Evolutionary conservation across 164 flowering plant genomes (phyloP), one percentile per base, ranked within the genome.

Genomic region (Magnolia officinalis): DNA sequence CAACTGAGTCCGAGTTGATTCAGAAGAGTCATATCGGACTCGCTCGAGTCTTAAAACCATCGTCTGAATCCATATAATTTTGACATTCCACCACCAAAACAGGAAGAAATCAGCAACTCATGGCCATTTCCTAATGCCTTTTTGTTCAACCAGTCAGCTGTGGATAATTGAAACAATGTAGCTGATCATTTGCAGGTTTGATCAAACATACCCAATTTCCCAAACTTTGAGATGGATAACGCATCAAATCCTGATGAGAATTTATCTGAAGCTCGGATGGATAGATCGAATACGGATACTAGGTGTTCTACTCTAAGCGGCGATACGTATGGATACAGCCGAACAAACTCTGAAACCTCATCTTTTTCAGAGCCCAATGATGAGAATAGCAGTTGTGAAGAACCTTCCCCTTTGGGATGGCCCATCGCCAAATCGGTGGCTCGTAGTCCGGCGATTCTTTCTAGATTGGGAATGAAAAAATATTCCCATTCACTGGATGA

Each of bases 331-430:
- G 79, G 69, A 2, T 90, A 86, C 78, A 79, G 86, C 81, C 79
- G 99, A 71, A 89, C 97, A 8, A 85, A 81, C 70, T 96, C 99
- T 1, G 91, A 86, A 76, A 82, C 84, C 63, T 95, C 98, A 21
- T 83, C 86, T 2, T 85, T 86, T 68, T 92, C 96, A 0, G 91
- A 90, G 10, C 81, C 80, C 11, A 79, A 82, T n/a, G 90, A 88
- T 68, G 93, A 90, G 58, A 83, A 58, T 73, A 87, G 85, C 83
- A 87, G 29, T 74, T 78, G 82, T 20, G 87, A 89, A 55, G 89
- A 83, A n/a, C 80, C 85, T 70, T 90, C 97, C 61, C 92, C 93
- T 50, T 21, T 74, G 10, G 55, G 75, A 26, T 90, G 91, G 89
- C 81, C 87, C 2, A 78, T 70, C 14, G 52, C 80, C 24, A 88